Conservation (phyloP, 2,329 filamentous ascomycete genomes). For the Hansfordia pulvinata region DNA sequence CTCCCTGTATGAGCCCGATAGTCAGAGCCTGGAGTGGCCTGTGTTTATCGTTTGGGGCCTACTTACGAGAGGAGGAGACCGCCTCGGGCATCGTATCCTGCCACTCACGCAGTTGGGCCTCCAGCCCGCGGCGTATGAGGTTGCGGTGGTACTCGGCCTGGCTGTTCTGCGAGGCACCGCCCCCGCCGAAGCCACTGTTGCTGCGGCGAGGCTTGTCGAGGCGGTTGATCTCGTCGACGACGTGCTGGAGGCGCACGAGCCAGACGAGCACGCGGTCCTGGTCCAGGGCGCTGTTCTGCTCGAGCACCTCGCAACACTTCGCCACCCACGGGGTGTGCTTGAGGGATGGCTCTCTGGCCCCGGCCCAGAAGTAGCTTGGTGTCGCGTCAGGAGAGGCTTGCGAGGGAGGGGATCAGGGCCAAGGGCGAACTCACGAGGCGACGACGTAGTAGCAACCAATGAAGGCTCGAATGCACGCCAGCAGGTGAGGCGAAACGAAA, state of each 20-base stretch:
- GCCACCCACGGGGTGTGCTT: constrained; percentile 27
- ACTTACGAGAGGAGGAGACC: constrained; percentile 16
- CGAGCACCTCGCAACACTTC: constrained; percentile 29
- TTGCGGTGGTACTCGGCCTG: constrained; percentile 24
- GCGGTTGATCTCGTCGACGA: constrained; percentile 22
- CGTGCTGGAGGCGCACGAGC: constrained; percentile 26
- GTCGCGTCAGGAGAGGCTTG: constrained; percentile 5
- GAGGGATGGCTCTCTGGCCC: constrained; percentile 20
- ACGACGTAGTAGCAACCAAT: constrained; percentile 27
- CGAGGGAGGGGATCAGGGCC: not conserved
- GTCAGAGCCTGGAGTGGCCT: not conserved
- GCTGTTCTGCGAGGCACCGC: no score
- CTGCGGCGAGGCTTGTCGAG: constrained; percentile 14
- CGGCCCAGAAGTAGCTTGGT: constrained; percentile 22
- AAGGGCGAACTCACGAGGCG: constrained; percentile 21
- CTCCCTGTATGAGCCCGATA: constrained; percentile 10
- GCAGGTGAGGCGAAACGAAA: constrained; percentile 11
- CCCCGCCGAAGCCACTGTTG: no score
- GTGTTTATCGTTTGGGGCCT: no score
- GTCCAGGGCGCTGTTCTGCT: constrained; percentile 18
- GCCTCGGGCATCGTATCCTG: constrained; percentile 20
- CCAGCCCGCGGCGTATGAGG: constrained; percentile 32
- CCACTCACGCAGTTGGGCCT: constrained; percentile 29
- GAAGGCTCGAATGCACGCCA: constrained; percentile 31
- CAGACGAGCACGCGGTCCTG: constrained; percentile 29